Evolutionary conservation across 179 eudicot genomes (phyloP).

Genomic region (Spergularia azorica): DNA sequence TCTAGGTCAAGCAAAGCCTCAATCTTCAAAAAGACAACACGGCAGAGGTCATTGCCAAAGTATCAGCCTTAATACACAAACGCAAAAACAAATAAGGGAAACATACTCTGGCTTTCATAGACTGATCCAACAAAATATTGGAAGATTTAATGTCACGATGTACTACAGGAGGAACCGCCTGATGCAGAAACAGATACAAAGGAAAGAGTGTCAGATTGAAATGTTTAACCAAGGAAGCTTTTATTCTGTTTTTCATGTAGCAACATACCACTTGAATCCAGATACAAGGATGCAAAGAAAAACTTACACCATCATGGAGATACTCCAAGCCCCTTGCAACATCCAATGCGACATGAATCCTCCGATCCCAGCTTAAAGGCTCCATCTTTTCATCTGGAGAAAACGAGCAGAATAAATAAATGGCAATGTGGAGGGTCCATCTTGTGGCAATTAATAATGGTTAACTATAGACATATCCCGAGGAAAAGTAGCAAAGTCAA

Average conservation of each 20-base stretch:
- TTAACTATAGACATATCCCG: neutral
- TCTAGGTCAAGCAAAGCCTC: neutral
- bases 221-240: neutral
- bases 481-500: neutral
- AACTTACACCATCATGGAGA: slow-evolving; percentile 94
- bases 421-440: neutral
- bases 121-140: slow-evolving; percentile 95
- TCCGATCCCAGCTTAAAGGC: slow-evolving; percentile 72
- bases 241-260: neutral
- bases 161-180: slow-evolving; percentile 98
- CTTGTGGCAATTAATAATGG: neutral
- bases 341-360: slow-evolving; percentile 88
- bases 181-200: slow-evolving; percentile 22
- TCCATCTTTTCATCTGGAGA: slow-evolving; percentile 62
- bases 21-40: neutral
- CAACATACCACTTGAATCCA: neutral
- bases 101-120: slow-evolving; percentile 95
- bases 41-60: neutral
- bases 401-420: slow-evolving; percentile 9
- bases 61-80: neutral
- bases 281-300: neutral
- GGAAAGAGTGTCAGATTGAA: slow-evolving; percentile 10
- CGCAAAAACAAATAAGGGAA: neutral
- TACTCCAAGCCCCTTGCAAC: slow-evolving; percentile 96
- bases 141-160: slow-evolving; percentile 97